Evolutionary conservation across 768 basidiomycete genomes (phyloP).

Genomic region (Ephemerocybe angulata): DNA sequence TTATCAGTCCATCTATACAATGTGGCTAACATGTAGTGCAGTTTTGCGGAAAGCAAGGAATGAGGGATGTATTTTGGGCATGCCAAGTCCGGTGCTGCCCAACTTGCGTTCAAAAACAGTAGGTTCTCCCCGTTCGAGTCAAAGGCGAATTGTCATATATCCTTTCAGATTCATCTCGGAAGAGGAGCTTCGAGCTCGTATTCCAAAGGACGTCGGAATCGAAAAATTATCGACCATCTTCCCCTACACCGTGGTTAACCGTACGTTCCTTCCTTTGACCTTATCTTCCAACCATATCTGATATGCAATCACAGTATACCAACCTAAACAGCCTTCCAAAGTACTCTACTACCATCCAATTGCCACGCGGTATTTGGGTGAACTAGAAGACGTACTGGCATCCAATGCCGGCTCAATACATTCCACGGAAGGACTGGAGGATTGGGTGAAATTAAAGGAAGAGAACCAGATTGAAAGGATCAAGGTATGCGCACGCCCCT

Average conservation of each 20-base stretch:
- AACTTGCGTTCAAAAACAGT: constrained; percentile 32
- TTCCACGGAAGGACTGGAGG: constrained; percentile 15
- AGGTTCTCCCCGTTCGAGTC: constrained; percentile 7
- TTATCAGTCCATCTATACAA: too few relatives aligned
- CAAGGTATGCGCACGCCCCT: constrained; percentile 19
- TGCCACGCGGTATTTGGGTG: constrained; percentile 20
- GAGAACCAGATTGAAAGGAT: constrained; percentile 22
- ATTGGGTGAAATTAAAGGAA: constrained; percentile 28
- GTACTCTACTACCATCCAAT: constrained; percentile 24
- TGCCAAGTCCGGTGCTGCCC: constrained; percentile 37
- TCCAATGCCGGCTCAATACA: too few relatives aligned
- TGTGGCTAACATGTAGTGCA: constrained; percentile 14
- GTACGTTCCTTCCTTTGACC: constrained; percentile 14
- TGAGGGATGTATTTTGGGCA: constrained; percentile 32
- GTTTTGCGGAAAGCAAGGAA: constrained; percentile 30
- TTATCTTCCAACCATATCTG: not conserved
- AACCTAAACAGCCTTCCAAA: constrained; percentile 2
- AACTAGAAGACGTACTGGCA: constrained; percentile 21
- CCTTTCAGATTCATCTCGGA: constrained; percentile 28
- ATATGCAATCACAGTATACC: not conserved
- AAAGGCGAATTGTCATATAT: too few relatives aligned
- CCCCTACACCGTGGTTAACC: constrained; percentile 22
- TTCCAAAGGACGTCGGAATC: constrained; percentile 22
- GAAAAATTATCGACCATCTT: constrained; percentile 28
- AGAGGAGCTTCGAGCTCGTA: constrained; percentile 21